Evolutionary conservation across 2,329 filamentous ascomycete species (phyloP).

Genomic region (Aspergillus sclerotialis): DNA sequence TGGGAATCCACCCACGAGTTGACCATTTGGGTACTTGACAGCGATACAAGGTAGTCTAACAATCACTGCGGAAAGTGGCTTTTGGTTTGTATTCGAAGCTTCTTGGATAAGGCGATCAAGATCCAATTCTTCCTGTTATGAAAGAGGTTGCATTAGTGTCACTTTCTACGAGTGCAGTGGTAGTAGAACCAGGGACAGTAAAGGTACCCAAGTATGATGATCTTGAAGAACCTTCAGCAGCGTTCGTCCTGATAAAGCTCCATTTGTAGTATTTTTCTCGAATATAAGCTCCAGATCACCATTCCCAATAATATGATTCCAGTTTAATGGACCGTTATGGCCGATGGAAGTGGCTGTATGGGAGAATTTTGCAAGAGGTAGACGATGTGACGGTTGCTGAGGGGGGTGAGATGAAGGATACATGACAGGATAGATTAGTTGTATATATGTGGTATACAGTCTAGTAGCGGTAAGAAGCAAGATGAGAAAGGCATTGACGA

Average conservation of each 20-base stretch:
- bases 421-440: conserved; percentile 10
- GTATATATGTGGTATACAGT: no score
- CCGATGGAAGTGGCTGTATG: conserved; percentile 33
- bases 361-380: conserved; percentile 38
- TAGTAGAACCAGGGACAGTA: no score
- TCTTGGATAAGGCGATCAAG: conserved; percentile 26
- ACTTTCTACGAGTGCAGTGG: no score
- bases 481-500: no score
- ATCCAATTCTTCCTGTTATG: conserved; percentile 35
- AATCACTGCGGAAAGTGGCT: conserved; percentile 32
- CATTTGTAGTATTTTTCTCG: conserved; percentile 17
- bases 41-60: conserved; percentile 41
- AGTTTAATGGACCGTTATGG: conserved; percentile 33
- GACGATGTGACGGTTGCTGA: conserved; percentile 10
- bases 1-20: conserved; percentile 14
- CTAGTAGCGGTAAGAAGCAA: no score
- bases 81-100: conserved; percentile 14
- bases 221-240: conserved; percentile 30
- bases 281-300: conserved; percentile 30
- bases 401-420: conserved; percentile 5
- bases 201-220: conserved; percentile 31
- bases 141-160: background rate
- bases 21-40: conserved; percentile 32
- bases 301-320: conserved; percentile 37
- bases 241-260: conserved; percentile 7